Evolutionary conservation across 2,329 filamentous ascomycete species (phyloP), one percentile per base, ranked within the genome.

Genomic region (Lachnellula arida): DNA sequence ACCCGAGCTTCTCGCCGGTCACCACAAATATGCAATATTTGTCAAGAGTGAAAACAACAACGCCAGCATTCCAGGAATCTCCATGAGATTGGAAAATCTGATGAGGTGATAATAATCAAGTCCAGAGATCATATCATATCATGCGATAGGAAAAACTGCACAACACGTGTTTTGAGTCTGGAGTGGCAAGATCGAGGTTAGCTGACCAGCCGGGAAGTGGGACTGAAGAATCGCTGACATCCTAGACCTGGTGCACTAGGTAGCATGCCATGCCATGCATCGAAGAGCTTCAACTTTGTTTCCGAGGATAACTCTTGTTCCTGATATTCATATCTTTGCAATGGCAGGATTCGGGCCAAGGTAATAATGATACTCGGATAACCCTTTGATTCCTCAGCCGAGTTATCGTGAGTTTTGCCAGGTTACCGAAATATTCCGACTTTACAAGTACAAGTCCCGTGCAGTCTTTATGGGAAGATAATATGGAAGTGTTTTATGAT

Each of bases 271-370:
- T n/a, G n/a, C n/a, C 28, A n/a, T 44, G 17, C 42, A 44, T 23
- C 4, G 42, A 44, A 44, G 42, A 44, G 42, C 28, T 28, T 28
- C 28, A 28, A 19, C 46, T 47, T 47, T 47, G 15, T 47, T 25
- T n/a, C 1, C 42, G 9, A 17, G 28, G 34, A 28, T 12, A 19
- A 12, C 32, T 49, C 25, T 28, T 51, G 25, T 39, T 40, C 23
- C 48, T 43, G 37, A 49, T 44, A 46, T 46, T 15, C 12, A 17
- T 46, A 44, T 22, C 19, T 14, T 46, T 14, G 42, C 15, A 47
- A 35, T 40, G 23, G 44, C 46, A 75, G 76, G 2, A 80, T 69
- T 59, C 22, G 53, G 17, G 14, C n/a, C n/a, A 19, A 39, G 11
- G 6, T 23, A 9, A 49, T 49, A 49, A 59, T 55, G 58, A 59